phyloP scores from a whole-genome alignment of 768 basidiomycete species.

The Nidularia pulvinata region DNA sequence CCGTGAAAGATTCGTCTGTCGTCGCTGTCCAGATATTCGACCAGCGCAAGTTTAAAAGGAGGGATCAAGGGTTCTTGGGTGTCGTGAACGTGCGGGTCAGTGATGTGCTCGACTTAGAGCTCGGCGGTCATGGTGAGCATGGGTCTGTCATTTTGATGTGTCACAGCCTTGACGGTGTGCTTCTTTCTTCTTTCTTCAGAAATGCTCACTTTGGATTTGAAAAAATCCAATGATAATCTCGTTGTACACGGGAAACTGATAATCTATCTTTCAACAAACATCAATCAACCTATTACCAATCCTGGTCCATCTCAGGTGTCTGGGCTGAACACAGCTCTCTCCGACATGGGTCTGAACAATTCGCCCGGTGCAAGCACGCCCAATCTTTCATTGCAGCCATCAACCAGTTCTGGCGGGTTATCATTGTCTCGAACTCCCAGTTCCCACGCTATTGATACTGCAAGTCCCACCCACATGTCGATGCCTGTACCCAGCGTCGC shows the following conservation, averaged over 20 bases:
- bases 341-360: conserved; percentile 58
- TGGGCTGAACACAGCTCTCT: conserved; percentile 56
- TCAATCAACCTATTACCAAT: conserved; percentile 81
- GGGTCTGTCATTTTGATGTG: not conserved
- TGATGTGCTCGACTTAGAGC: conserved; percentile 88
- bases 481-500: conserved; percentile 32
- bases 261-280: conserved; percentile 93
- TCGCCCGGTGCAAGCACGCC: conserved; percentile 63
- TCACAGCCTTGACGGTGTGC: too few species aligned
- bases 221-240: conserved; percentile 99
- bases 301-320: conserved; percentile 76
- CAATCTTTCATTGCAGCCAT: conserved; percentile 39
- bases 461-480: conserved; percentile 30
- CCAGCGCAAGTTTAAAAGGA: conserved; percentile 98
- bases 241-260: conserved; percentile 98
- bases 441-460: conserved; percentile 61
- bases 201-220: conserved; percentile 95
- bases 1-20: conserved; percentile 97
- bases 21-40: conserved; percentile 99
- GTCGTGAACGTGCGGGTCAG: conserved; percentile 95
- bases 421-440: conserved; percentile 64
- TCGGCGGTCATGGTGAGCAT: conserved; percentile 87
- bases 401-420: conserved; percentile 29
- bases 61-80: conserved; percentile 97
- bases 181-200: conserved; percentile 44